Percentiles rank a stretch among this genome's conserved stretches.
Conservation (phyloP, 2,329 filamentous ascomycete species). For the Sphaerulina vaccinii region DNA sequence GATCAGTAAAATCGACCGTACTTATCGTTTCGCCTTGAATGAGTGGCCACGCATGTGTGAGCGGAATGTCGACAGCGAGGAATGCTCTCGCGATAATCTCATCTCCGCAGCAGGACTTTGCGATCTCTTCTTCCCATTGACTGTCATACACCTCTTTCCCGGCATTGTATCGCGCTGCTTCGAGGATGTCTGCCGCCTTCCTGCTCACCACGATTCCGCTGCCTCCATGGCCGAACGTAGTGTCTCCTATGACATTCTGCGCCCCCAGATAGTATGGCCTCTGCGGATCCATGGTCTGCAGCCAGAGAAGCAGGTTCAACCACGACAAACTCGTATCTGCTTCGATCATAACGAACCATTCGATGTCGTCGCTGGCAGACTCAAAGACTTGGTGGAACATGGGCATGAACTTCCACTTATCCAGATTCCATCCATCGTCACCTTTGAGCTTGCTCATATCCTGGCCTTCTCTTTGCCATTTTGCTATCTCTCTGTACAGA, state of each 20-base stretch:
- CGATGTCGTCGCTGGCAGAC: constrained; percentile 45
- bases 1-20: constrained; percentile 43
- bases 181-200: constrained; percentile 38
- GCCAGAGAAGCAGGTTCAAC: constrained; percentile 49
- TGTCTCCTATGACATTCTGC: constrained; percentile 38
- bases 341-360: constrained; percentile 59
- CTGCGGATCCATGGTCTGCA: constrained; percentile 50
- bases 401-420: constrained; percentile 59
- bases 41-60: constrained; percentile 47
- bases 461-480: constrained; percentile 35
- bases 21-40: constrained; percentile 47
- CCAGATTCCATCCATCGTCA: constrained; percentile 51
- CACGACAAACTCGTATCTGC: constrained; percentile 54
- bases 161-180: constrained; percentile 42
- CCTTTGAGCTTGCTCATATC: constrained; percentile 35
- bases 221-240: constrained; percentile 45
- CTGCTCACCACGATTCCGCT: constrained; percentile 48
- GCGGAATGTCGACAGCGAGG: constrained; percentile 45
- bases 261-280: constrained; percentile 52
- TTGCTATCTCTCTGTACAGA: constrained; percentile 35
- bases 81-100: constrained; percentile 53
- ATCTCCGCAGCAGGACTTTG: constrained; percentile 56
- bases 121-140: constrained; percentile 45
- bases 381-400: constrained; percentile 54
- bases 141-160: constrained; percentile 38